A percentile compares a stretch with the other conserved stretches of the same genome.
Evolutionary conservation across 2,329 filamentous ascomycete species (phyloP).

Genomic region (Daldinia sp.): DNA sequence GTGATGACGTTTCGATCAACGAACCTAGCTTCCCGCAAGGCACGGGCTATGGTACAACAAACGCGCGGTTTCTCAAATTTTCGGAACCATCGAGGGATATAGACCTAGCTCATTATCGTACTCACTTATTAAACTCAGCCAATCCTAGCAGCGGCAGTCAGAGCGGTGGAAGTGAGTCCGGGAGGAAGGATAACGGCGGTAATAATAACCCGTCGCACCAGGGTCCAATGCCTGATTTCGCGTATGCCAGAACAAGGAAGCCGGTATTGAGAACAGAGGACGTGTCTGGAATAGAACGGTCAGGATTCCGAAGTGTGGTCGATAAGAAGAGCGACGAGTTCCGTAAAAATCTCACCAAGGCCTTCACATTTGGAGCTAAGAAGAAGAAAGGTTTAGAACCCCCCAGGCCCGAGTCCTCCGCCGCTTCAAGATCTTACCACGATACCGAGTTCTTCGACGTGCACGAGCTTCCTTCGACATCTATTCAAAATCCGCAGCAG

Average conservation of each 20-base stretch:
- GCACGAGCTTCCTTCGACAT: conserved; percentile 45
- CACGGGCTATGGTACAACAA: conserved; percentile 58
- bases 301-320: conserved; percentile 63
- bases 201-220: conserved; percentile 39
- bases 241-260: conserved; percentile 58
- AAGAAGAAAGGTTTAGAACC: conserved; percentile 56
- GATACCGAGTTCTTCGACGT: conserved; percentile 42
- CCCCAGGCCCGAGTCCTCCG: conserved; percentile 54
- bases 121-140: conserved; percentile 45
- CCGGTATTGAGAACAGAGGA: conserved; percentile 63
- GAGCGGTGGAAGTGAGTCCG: conserved; percentile 55
- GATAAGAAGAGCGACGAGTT: conserved; percentile 69
- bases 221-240: conserved; percentile 58
- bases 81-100: conserved; percentile 55
- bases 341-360: conserved; percentile 65
- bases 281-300: conserved; percentile 67
- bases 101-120: conserved; percentile 48
- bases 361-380: conserved; percentile 64
- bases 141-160: conserved; percentile 54
- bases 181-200: conserved; percentile 49
- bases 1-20: conserved; percentile 55
- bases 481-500: conserved; percentile 41
- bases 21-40: conserved; percentile 56
- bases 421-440: conserved; percentile 53
- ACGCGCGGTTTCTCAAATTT: conserved; percentile 61